Evolutionary conservation across 148 eudicot species (phyloP).

Genomic region (Pharnaceum exiguum): DNA sequence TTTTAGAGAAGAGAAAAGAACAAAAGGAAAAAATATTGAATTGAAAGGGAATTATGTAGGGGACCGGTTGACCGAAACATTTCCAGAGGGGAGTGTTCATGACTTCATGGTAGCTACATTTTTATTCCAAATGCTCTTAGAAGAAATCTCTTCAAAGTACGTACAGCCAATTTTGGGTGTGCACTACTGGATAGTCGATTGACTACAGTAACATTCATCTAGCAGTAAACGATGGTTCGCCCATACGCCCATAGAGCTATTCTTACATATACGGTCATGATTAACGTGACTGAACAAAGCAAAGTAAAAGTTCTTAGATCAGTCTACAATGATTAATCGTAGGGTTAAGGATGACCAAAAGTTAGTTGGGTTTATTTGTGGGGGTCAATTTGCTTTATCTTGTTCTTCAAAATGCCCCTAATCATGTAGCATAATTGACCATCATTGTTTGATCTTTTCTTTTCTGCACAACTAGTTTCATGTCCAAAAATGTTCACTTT

Average conservation of each 20-base stretch:
- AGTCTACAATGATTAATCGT: constrained; percentile 18
- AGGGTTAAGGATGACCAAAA: constrained; percentile 12
- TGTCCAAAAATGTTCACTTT: neutral
- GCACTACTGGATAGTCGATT: no score
- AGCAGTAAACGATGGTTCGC: neutral
- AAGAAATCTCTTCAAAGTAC: no score
- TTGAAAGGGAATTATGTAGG: constrained; percentile 1
- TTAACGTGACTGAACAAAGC: constrained; percentile 3
- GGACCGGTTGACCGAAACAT: constrained; percentile 1
- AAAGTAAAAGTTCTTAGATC: constrained; percentile 12
- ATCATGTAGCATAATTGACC: neutral
- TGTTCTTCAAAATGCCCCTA: constrained; percentile 4
- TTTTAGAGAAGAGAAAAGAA: constrained; percentile 10
- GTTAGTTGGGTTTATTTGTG: constrained; percentile 28
- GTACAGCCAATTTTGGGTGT: no score
- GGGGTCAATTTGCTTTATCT: constrained; percentile 26
- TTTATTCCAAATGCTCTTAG: no score
- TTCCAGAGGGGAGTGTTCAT: no score
- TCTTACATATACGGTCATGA: constrained; percentile 15
- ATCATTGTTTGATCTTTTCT: neutral
- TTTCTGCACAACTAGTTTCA: neutral
- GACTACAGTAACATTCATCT: neutral
- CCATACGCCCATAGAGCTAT: constrained; percentile 5
- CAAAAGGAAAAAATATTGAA: constrained; percentile 18
- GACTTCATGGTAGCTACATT: no score